phyloP scores from a whole-genome alignment of 495 filamentous ascomycete genomes.

The Penicillium coffeae region DNA sequence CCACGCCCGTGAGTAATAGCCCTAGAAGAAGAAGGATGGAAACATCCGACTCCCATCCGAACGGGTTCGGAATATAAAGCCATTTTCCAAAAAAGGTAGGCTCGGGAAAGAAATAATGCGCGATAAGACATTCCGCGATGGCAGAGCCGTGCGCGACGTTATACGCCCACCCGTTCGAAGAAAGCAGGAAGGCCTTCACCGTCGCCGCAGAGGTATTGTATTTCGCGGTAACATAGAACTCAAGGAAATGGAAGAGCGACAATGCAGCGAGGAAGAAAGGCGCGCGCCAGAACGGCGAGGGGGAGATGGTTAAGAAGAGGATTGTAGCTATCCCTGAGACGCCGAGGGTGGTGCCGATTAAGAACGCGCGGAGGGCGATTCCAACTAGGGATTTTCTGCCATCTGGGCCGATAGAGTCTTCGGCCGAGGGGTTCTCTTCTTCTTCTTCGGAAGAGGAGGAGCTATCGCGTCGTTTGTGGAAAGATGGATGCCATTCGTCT shows the following conservation, averaged over 20 bases:
- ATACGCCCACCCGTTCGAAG: conserved; percentile 81
- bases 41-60: conserved; percentile 8
- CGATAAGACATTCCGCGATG: conserved; percentile 63
- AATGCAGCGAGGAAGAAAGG: conserved; percentile 76
- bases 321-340: conserved; percentile 39
- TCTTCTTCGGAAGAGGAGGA: conserved; percentile 9
- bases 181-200: conserved; percentile 74
- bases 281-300: conserved; percentile 68
- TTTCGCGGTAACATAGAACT: conserved; percentile 82
- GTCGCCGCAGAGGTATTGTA: conserved; percentile 75
- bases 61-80: conserved; percentile 26
- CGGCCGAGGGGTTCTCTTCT: conserved; percentile 5
- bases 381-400: conserved; percentile 69
- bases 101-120: conserved; percentile 54
- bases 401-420: conserved; percentile 40
- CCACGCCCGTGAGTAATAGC: conserved; percentile 58
- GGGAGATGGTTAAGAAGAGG: conserved; percentile 31
- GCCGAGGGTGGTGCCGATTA: conserved; percentile 50
- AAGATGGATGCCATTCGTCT: conserved; percentile 23
- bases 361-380: conserved; percentile 72
- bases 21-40: conserved; percentile 46
- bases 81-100: conserved; percentile 6
- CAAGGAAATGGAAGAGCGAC: conserved; percentile 88
- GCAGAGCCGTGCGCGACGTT: conserved; percentile 76
- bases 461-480: conserved; percentile 8